Evolutionary conservation across 352 stramenopile genomes (phyloP), one percentile per base, ranked within the genome.

Genomic region (Phytopythium mirpurense): DNA sequence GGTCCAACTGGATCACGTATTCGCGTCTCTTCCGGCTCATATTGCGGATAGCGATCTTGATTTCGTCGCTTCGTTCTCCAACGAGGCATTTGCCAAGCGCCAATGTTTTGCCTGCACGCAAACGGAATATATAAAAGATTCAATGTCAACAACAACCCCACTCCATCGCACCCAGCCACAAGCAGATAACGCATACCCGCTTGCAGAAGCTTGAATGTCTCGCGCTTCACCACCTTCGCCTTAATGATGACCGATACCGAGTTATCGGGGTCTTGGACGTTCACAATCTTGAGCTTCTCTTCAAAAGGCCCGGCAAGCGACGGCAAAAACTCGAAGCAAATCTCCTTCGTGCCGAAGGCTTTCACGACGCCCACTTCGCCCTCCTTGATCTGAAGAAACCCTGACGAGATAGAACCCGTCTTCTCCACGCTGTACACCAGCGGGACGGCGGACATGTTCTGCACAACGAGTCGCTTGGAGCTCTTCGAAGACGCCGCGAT

Each of bases 121-220:
- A 41, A 27, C 42, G 59, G 32, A 45, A 50, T 46, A 32, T 32
- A 32, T 9, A 9, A 37, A n/a, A n/a, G n/a, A n/a, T n/a, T 52
- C 34, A 36, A 8, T 35, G 44, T 41, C 9, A 54, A 29, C 50
- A 27, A 27, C 12, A 27, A 44, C 18, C 3, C 14, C 15, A 24
- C 37, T 1, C 3, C 36, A 27, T n/a, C 11, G 19, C 38, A 27
- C 8, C 2, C 38, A 9, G 23, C 10, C 2, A 46, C 10, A 6
- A 46, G 6, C 3, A 31, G 11, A 5, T 27, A 27, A 11, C 5
- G 3, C 38, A n/a, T 71, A 90, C 83, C 86, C 54, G 83, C 90
- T 56, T 96, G 84, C 9, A 90, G 71, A 50, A 96, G 70, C 55
- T 94, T 94, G 67, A 96, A 96, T 31, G 83, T 96, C 59, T 96